These are phyloP conservation scores for Globisporangium lucens DNA, from an alignment of 352 stramenopile genomes.

Conservation along the genomic window DNA sequence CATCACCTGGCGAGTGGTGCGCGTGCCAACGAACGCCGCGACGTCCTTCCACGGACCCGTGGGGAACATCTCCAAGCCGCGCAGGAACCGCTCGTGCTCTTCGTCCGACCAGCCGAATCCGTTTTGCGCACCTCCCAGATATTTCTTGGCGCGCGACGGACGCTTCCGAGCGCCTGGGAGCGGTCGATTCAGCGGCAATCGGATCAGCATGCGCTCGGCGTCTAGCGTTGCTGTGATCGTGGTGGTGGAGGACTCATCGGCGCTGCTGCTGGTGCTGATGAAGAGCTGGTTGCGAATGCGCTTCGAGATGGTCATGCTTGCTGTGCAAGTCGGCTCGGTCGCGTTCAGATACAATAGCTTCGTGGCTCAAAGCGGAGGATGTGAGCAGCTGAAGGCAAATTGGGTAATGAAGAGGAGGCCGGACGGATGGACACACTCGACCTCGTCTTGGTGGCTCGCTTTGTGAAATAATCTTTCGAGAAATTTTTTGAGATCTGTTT, in stretches of 20 bases:
- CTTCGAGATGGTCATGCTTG: background rate
- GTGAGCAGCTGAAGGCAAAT: background rate
- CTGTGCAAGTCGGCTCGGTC: too few relatives aligned
- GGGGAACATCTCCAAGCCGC: background rate
- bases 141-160: background rate
- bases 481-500: background rate
- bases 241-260: background rate
- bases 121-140: background rate
- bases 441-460: too few relatives aligned
- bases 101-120: background rate
- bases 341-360: background rate
- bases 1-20: too few relatives aligned
- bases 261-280: background rate
- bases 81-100: background rate
- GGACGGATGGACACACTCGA: too few relatives aligned
- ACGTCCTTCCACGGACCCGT: too few relatives aligned
- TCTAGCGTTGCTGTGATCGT: background rate
- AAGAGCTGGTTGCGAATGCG: background rate
- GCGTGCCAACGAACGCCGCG: too few relatives aligned
- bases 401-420: background rate
- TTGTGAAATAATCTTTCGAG: background rate
- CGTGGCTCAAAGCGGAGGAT: background rate
- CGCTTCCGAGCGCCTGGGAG: background rate
- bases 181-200: too few relatives aligned
- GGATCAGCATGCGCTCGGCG: too few relatives aligned